Base-by-base conservation (phyloP, 1,284 basidiomycete species). In the Lentinula novae-zelandiae region DNA sequence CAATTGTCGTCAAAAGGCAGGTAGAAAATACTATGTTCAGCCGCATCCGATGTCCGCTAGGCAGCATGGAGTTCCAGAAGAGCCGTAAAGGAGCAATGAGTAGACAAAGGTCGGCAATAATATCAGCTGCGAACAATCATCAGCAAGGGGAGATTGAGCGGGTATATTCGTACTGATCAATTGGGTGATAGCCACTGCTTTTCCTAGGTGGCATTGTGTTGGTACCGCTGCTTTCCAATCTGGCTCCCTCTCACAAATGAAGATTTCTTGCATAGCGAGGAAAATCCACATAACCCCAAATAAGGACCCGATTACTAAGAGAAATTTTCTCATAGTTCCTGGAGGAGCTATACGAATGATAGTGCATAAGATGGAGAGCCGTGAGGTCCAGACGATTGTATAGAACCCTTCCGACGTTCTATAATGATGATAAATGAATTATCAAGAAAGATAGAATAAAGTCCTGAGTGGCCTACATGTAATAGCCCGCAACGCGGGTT, bases 321-420 rank as follows among this genome's bases (percentile, higher is more conserved):
- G 53, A 4, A 54, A 15, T 39, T n/a, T 54, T 17, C 53, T 22
- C 38, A 54, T 22, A 31, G 8, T 22, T 20, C 27, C 22, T 42
- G 17, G 38, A 20, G 53, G 53, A 3, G 22, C 12, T 22, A 54
- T 54, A 15, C 53, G 53, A 7, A 54, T 54, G 12, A 54, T 54
- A 12, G 53, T 54, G 15, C 36, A 39, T n/a, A 54, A 8, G 12
- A 54, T 54, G 6, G 53, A 54, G 15, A 54, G 53, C 13, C 53
- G 53, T 15, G 53, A 40, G 8, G 53, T 54, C 53, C 53, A 54
- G 20, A 54, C 53, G 27, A 54, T 54, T 12, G 20, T 22, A n/a
- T 54, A 54, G 38, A 54, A 54, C 22, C 53, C 53, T 13, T 54
- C 53, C 9, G 53, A 54, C 10, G 53, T 54, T 54, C 53, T 54